Base-by-base conservation (phyloP, 257 asterid genomes). In the Rhazya stricta region DNA sequence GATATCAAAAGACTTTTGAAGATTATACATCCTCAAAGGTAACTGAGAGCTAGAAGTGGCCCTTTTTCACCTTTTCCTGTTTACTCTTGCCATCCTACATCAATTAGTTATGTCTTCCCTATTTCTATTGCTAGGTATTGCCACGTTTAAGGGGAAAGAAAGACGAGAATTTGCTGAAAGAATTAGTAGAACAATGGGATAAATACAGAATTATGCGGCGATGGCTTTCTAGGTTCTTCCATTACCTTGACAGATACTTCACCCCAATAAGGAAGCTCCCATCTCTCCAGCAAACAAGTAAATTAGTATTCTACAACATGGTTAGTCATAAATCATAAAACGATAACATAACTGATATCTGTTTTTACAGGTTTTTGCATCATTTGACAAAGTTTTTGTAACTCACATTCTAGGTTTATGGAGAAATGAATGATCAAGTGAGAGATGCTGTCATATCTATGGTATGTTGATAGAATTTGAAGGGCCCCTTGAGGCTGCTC, bases 341-440 rank as follows among this genome's bases (percentile, higher is more conserved):
- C 9, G 13, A 43, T 43, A 10, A 9, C 48, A 43, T 10, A 6
- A 43, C 13, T 43, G 0, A 1, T 8, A 10, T 43, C 13, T 10
- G 11, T 8, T 39, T 36, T 45, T 36, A 3, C 2, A 7, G 11
- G 12, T 43, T 7, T 43, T 39, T 54, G 30, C 23, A 34, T 36
- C 23, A 34, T 29, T 30, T 23, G 34, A 63, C 18, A 37, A 29
- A 36, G 16, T 36, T 32, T 15, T 21, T 21, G 7, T 27, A 39
- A 4, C 39, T 5, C 12, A 1, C 43, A 30, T 46, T 58, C 12
- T 69, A 88, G 88, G 85, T 81, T 42, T 81, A 50, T 34, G 73
- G 76, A 29, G 86, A 86, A 67, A 66, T 78, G 72, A 86, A 84
- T 56, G 83, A 68, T 77, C 84, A 74, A 76, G 79, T 88, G 51